Evolutionary conservation across 1,284 basidiomycete genomes (phyloP).

Genomic region (Pulveroboletus sp.): DNA sequence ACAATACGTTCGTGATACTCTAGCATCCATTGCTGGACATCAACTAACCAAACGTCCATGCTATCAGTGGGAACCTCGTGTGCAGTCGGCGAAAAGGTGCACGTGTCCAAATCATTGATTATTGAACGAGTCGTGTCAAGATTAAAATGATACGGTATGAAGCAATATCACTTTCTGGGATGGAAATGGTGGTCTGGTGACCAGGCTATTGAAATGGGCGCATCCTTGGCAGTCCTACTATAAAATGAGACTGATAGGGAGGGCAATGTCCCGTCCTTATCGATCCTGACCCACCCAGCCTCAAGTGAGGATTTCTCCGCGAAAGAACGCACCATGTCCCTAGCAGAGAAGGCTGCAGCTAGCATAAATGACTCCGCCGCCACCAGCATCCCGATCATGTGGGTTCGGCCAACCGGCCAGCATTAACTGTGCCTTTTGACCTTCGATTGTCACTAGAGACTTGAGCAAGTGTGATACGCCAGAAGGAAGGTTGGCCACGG

Average conservation of each 20-base stretch:
- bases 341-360: slow-evolving; percentile 19
- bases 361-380: slow-evolving; percentile 28
- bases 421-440: background rate
- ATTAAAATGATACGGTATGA: too few relatives aligned
- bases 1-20: slow-evolving; percentile 11
- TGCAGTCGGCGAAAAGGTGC: background rate
- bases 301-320: background rate
- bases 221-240: too few relatives aligned
- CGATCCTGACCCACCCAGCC: too few relatives aligned
- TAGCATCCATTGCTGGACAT: background rate
- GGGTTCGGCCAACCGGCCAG: slow-evolving; percentile 2
- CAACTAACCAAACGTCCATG: slow-evolving; percentile 12
- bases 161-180: too few relatives aligned
- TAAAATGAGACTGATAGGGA: too few relatives aligned
- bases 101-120: slow-evolving; percentile 13
- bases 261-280: too few relatives aligned
- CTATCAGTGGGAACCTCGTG: background rate
- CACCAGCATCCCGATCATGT: slow-evolving; percentile 33
- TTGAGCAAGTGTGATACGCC: slow-evolving; percentile 23
- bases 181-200: too few relatives aligned
- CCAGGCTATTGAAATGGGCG: too few relatives aligned
- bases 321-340: slow-evolving; percentile 24
- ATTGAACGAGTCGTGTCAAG: too few relatives aligned
- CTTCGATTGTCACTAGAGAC: slow-evolving; percentile 24
- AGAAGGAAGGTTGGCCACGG: slow-evolving; percentile 20